phyloP scores from a whole-genome alignment of 768 basidiomycete species.

The Guyanaporus albipodus region DNA sequence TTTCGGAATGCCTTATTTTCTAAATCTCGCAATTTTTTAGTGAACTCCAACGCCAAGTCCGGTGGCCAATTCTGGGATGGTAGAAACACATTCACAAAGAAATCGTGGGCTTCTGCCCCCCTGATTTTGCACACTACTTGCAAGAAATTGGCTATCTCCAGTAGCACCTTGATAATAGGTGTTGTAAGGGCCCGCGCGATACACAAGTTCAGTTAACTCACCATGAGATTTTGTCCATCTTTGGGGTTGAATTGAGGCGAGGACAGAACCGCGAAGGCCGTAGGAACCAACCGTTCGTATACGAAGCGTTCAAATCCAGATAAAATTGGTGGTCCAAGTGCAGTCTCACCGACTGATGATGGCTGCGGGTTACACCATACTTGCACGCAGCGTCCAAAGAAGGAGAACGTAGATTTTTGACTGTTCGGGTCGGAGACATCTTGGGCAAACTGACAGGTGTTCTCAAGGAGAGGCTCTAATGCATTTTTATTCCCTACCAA shows the following conservation, averaged over 20 bases:
- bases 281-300: slow-evolving; percentile 80
- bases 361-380: slow-evolving; percentile 61
- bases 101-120: slow-evolving; percentile 78
- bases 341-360: slow-evolving; percentile 32
- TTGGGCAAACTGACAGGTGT: slow-evolving; percentile 66
- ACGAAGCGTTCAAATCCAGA: slow-evolving; percentile 93
- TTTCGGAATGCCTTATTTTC: slow-evolving; percentile 78
- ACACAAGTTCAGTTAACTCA: slow-evolving; percentile 36
- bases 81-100: slow-evolving; percentile 73
- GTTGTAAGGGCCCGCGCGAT: not conserved
- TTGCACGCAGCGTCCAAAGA: slow-evolving; percentile 65
- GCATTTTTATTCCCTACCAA: slow-evolving; percentile 55
- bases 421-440: slow-evolving; percentile 72
- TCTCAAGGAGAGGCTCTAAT: slow-evolving; percentile 74
- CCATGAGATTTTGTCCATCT: slow-evolving; percentile 82
- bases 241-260: slow-evolving; percentile 79
- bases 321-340: slow-evolving; percentile 38
- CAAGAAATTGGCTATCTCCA: slow-evolving; percentile 84
- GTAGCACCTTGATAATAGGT: slow-evolving; percentile 61
- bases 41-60: slow-evolving; percentile 72
- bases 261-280: slow-evolving; percentile 78
- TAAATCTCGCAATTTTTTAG: slow-evolving; percentile 66
- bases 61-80: slow-evolving; percentile 87
- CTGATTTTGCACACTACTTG: slow-evolving; percentile 74
- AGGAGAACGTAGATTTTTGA: slow-evolving; percentile 76